A percentile compares a stretch with the other conserved stretches of the same genome.
Evolutionary conservation across 2,329 filamentous ascomycete species (phyloP).

Genomic region (Pseudogymnoascus sp.): DNA sequence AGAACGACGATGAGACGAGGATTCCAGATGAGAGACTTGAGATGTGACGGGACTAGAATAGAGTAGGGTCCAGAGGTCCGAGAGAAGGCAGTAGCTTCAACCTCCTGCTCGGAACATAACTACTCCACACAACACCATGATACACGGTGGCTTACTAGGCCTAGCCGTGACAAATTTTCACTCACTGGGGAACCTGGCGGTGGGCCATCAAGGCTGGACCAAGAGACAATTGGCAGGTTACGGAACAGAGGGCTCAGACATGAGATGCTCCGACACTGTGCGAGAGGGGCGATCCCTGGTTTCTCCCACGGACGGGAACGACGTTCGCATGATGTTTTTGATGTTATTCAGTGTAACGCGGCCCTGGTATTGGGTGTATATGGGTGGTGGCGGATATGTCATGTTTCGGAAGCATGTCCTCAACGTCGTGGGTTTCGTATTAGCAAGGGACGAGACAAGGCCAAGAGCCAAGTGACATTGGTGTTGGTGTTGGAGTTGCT

Average conservation of each 20-base stretch:
- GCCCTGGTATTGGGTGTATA: neutral
- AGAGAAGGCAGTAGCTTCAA: neutral
- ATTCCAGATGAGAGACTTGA: neutral
- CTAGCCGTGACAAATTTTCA: neutral
- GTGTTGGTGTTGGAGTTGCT: neutral
- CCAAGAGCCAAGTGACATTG: neutral
- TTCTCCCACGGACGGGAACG: neutral
- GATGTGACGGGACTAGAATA: neutral
- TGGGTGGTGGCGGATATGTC: neutral
- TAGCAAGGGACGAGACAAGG: neutral
- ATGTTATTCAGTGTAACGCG: neutral
- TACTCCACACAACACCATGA: conserved; percentile 6
- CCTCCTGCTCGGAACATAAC: neutral
- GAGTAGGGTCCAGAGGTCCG: neutral
- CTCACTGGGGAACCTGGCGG: neutral
- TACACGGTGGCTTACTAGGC: conserved; percentile 6
- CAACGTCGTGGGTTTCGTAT: neutral
- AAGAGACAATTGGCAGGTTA: conserved; percentile 2
- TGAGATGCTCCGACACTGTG: neutral
- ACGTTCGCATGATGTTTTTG: conserved; percentile 5
- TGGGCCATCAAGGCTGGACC: neutral
- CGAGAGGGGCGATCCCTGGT: conserved; percentile 5
- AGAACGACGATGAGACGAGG: conserved; percentile 15
- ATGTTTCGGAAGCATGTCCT: conserved; percentile 3
- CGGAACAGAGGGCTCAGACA: conserved; percentile 5